Conservation (phyloP, 2,329 filamentous ascomycete species). For the Sclerotinia spermophila region DNA sequence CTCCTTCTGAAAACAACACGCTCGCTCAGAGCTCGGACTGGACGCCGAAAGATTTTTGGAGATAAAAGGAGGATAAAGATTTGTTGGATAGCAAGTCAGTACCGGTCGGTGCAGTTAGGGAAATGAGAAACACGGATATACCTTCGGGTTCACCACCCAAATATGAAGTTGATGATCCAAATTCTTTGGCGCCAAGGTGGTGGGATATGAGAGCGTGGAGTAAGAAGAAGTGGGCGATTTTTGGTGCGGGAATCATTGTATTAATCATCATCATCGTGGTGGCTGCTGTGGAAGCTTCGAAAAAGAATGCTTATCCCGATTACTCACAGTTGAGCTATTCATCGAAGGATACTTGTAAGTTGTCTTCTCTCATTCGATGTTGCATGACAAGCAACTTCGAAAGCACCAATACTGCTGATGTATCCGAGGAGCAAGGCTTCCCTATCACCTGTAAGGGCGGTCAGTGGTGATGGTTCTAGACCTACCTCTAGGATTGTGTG, state of each 20-base stretch:
- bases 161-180: constrained; percentile 27
- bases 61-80: not conserved
- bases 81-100: not conserved
- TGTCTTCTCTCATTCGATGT: not conserved
- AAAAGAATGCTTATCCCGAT: constrained; percentile 43
- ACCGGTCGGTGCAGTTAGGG: constrained; percentile 22
- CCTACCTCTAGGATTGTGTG: not conserved
- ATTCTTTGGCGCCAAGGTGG: constrained; percentile 30
- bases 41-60: not conserved
- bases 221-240: constrained; percentile 47
- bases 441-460: not conserved
- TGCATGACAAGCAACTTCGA: not conserved
- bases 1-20: not conserved
- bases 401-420: not conserved
- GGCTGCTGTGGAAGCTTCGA: constrained; percentile 40
- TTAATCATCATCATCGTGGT: constrained; percentile 49
- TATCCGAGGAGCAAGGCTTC: not conserved
- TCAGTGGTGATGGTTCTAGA: not conserved
- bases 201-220: constrained; percentile 53
- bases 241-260: constrained; percentile 38
- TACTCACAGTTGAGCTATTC: constrained; percentile 42
- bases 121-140: constrained; percentile 19
- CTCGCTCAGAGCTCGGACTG: not conserved
- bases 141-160: constrained; percentile 21
- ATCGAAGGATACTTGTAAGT: constrained; percentile 41